These are phyloP conservation scores for Termitomyces sp. DNA, from an alignment of 768 basidiomycete genomes.

Conservation along the genomic window DNA sequence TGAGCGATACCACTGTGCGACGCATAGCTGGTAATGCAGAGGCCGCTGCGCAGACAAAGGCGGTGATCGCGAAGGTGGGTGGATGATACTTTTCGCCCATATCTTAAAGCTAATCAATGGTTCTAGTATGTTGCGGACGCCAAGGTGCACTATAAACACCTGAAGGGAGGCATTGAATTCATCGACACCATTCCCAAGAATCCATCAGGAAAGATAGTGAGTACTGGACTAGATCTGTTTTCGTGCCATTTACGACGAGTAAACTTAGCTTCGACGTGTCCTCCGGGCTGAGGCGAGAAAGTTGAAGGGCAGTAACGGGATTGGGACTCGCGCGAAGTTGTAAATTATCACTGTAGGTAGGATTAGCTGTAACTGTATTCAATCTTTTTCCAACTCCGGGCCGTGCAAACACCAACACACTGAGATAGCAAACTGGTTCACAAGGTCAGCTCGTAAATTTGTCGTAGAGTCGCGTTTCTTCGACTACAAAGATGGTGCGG, in stretches of 20 bases:
- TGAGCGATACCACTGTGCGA: constrained; percentile 36
- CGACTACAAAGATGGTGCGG: constrained; percentile 53
- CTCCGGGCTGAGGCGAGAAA: constrained; percentile 47
- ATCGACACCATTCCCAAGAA: constrained; percentile 65
- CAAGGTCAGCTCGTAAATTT: background rate
- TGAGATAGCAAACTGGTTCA: too few relatives aligned
- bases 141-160: constrained; percentile 57
- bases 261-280: constrained; percentile 41
- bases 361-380: too few relatives aligned
- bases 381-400: too few relatives aligned
- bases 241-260: background rate
- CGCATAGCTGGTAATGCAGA: constrained; percentile 27
- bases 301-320: background rate
- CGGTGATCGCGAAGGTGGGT: constrained; percentile 51
- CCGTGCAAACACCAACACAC: background rate
- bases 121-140: constrained; percentile 52
- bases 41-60: constrained; percentile 37
- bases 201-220: constrained; percentile 64
- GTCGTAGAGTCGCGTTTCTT: background rate
- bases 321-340: constrained; percentile 9
- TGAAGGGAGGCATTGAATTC: constrained; percentile 61
- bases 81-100: background rate
- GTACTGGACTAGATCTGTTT: constrained; percentile 13
- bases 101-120: background rate
- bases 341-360: background rate